Percentiles rank a stretch among this genome's conserved stretches.
These are phyloP conservation scores for Panicum miliaceum DNA, from an alignment of 176 grass and related monocot genomes.

Conservation along the genomic window DNA sequence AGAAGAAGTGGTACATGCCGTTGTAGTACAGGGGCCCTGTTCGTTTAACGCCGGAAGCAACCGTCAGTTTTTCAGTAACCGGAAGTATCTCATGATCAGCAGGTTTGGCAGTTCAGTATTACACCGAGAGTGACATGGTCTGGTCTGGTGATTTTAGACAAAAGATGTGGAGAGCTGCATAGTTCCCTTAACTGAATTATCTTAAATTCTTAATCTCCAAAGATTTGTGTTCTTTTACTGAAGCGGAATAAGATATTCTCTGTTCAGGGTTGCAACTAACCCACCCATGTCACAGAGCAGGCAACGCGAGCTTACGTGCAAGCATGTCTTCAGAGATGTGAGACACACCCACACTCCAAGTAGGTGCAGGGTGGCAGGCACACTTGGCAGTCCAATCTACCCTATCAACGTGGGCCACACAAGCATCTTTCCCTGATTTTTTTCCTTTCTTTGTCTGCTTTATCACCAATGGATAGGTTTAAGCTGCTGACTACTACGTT, in stretches of 20 bases:
- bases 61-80: background rate
- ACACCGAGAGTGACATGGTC: background rate
- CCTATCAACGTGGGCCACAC: slow-evolving; percentile 15
- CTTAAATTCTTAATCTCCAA: background rate
- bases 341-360: background rate
- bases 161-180: background rate
- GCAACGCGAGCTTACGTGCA: background rate
- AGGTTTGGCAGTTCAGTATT: background rate
- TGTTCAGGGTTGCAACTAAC: background rate
- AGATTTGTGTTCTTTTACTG: background rate
- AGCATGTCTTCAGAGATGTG: background rate
- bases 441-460: background rate
- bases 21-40: slow-evolving; percentile 81
- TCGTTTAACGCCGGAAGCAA: background rate
- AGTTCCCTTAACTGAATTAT: background rate
- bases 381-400: slow-evolving; percentile 21
- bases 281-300: background rate
- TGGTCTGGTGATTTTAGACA: background rate
- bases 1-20: slow-evolving; percentile 81
- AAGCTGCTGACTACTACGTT: background rate
- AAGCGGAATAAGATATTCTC: background rate
- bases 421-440: background rate
- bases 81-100: background rate
- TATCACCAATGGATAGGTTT: slow-evolving; percentile 16
- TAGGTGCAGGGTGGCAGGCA: background rate